These are phyloP conservation scores for Rostrohypoxylon terebratum DNA, from an alignment of 495 filamentous ascomycete genomes.

Conservation along the genomic window DNA sequence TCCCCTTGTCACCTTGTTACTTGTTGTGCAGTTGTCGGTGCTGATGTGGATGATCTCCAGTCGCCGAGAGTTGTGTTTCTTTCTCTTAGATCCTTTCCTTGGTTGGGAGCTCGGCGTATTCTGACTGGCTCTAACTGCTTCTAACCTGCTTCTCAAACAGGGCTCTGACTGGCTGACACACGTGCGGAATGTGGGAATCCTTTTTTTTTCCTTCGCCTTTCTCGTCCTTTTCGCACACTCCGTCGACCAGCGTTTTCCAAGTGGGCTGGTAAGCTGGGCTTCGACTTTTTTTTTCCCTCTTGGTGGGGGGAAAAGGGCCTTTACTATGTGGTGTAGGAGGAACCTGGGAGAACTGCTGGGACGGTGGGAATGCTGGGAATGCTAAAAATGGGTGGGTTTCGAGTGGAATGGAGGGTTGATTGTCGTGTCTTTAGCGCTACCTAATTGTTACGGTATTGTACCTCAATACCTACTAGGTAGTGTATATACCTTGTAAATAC, in stretches of 20 bases:
- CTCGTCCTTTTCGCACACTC: constrained; percentile 32
- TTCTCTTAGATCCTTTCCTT: constrained; percentile 25
- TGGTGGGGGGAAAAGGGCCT: constrained; percentile 20
- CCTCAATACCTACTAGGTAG: constrained; percentile 7
- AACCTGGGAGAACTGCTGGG: not conserved
- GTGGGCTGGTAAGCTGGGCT: constrained; percentile 26
- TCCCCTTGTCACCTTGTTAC: not conserved
- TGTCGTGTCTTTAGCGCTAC: constrained; percentile 36
- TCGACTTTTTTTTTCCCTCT: constrained; percentile 5
- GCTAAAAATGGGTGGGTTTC: not conserved
- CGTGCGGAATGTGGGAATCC: constrained; percentile 40
- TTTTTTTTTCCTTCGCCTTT: constrained; percentile 17
- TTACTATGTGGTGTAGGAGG: too few species aligned
- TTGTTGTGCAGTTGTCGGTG: constrained; percentile 18
- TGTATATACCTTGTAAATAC: not conserved
- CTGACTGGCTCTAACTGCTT: constrained; percentile 6
- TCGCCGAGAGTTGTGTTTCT: constrained; percentile 36
- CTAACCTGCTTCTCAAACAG: not conserved
- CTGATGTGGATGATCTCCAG: constrained; percentile 46
- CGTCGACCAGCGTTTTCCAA: constrained; percentile 40
- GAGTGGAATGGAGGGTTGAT: not conserved
- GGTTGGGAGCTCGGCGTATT: constrained; percentile 30
- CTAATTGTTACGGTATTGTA: constrained; percentile 10
- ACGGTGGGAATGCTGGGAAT: not conserved
- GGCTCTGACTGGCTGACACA: constrained; percentile 40